Evolutionary conservation across 192 early-diverging fungal genomes (phyloP).

Genomic region (Backusella circina): DNA sequence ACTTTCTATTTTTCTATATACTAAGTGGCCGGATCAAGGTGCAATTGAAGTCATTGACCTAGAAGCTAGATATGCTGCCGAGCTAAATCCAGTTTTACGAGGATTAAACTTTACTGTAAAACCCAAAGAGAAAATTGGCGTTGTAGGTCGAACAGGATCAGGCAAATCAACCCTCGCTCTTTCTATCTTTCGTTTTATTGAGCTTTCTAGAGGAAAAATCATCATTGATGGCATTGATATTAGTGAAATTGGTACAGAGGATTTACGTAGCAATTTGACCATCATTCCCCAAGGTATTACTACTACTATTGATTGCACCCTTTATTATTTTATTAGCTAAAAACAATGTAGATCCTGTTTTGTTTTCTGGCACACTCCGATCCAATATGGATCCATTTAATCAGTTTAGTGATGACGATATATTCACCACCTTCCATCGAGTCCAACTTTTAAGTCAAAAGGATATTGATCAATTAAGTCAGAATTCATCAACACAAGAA

Average conservation of each 20-base stretch:
- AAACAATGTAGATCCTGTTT: conserved; percentile 10
- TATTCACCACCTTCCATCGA: conserved; percentile 74
- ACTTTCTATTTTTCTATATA: not conserved
- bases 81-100: conserved; percentile 68
- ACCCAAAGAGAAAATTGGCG: conserved; percentile 77
- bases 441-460: conserved; percentile 46
- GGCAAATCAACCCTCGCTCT: conserved; percentile 81
- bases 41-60: conserved; percentile 68
- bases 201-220: conserved; percentile 65
- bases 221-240: conserved; percentile 80
- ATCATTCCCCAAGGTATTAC: conserved; percentile 81
- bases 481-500: not conserved
- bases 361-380: conserved; percentile 51
- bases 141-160: conserved; percentile 88
- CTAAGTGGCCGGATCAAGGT: conserved; percentile 68
- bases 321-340: not conserved
- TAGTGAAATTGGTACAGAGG: conserved; percentile 62
- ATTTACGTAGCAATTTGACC: conserved; percentile 64
- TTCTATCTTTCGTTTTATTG: conserved; percentile 77
- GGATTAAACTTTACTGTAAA: conserved; percentile 62
- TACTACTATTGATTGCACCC: not conserved
- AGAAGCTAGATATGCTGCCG: conserved; percentile 71
- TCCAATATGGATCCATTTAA: conserved; percentile 91
- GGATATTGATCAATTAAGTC: not conserved
- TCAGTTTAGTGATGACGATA: conserved; percentile 69